phyloP scores from a whole-genome alignment of 805 yeast species.

The Ogataea nitratoaversa region DNA sequence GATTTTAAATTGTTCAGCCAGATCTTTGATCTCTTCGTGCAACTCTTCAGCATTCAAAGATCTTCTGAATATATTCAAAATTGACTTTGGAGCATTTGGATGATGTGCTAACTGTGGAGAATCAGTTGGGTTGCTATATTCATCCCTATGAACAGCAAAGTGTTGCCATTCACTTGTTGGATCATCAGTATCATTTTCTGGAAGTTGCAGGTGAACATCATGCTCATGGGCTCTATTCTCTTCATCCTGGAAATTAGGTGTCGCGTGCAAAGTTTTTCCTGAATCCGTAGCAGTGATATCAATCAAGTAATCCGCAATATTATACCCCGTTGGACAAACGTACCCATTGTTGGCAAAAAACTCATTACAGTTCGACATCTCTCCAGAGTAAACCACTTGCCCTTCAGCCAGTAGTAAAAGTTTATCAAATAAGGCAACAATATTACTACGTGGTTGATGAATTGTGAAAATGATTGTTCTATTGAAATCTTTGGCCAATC shows the following conservation, averaged over 20 bases:
- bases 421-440: slow-evolving; percentile 85
- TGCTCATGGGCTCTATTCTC: slow-evolving; percentile 19
- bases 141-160: slow-evolving; percentile 76
- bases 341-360: slow-evolving; percentile 75
- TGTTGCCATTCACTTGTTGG: slow-evolving; percentile 84
- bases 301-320: slow-evolving; percentile 88
- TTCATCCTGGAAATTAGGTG: slow-evolving; percentile 7
- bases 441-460: slow-evolving; percentile 96
- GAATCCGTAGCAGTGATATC: slow-evolving; percentile 69
- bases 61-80: slow-evolving; percentile 21
- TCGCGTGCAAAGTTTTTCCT: not conserved
- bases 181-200: slow-evolving; percentile 36
- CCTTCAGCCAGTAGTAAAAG: slow-evolving; percentile 81
- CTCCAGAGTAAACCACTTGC: slow-evolving; percentile 81
- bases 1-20: slow-evolving; percentile 14
- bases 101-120: slow-evolving; percentile 4
- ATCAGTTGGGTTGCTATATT: slow-evolving; percentile 35
- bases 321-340: slow-evolving; percentile 83
- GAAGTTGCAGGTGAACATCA: slow-evolving; percentile 27
- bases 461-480: slow-evolving; percentile 91
- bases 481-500: slow-evolving; percentile 72
- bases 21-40: slow-evolving; percentile 33
- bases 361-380: slow-evolving; percentile 66
- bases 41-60: slow-evolving; percentile 39
- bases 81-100: slow-evolving; percentile 5